These are phyloP conservation scores for Aquilaria sinensis DNA, from an alignment of 345 rosid genomes.

Conservation along the genomic window DNA sequence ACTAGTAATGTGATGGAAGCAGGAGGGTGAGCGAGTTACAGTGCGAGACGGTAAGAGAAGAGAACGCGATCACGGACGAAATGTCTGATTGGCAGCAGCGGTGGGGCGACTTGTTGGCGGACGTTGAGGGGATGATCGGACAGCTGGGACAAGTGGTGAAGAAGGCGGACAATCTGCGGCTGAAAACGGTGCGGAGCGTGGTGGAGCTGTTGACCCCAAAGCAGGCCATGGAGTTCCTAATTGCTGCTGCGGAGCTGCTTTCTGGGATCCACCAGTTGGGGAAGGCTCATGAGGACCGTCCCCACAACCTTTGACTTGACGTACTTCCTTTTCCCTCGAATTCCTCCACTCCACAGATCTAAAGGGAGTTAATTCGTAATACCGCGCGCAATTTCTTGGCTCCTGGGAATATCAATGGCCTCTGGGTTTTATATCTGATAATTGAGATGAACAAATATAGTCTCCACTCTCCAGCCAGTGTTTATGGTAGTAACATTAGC, in stretches of 20 bases:
- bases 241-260: conserved; percentile 71
- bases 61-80: conserved; percentile 68
- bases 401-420: too few species aligned
- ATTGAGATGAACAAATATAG: too few species aligned
- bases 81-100: conserved; percentile 77
- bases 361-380: too few species aligned
- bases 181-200: conserved; percentile 40
- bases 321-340: too few species aligned
- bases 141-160: conserved; percentile 37
- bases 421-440: too few species aligned
- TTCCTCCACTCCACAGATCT: too few species aligned
- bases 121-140: conserved; percentile 33
- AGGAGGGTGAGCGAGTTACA: conserved; percentile 87
- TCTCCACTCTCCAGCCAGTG: too few species aligned
- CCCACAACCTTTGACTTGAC: too few species aligned
- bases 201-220: conserved; percentile 56
- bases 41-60: conserved; percentile 82
- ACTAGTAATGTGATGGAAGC: not conserved
- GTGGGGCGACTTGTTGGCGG: conserved; percentile 24
- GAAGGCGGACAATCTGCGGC: conserved; percentile 68
- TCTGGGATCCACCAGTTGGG: conserved; percentile 68
- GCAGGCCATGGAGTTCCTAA: conserved; percentile 67
- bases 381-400: too few species aligned
- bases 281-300: conserved; percentile 24
- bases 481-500: too few species aligned